A percentile compares a stretch with the other conserved stretches of the same genome.
Evolutionary conservation across 2,329 filamentous ascomycete species (phyloP).

Genomic region (Diaporthe batatas): DNA sequence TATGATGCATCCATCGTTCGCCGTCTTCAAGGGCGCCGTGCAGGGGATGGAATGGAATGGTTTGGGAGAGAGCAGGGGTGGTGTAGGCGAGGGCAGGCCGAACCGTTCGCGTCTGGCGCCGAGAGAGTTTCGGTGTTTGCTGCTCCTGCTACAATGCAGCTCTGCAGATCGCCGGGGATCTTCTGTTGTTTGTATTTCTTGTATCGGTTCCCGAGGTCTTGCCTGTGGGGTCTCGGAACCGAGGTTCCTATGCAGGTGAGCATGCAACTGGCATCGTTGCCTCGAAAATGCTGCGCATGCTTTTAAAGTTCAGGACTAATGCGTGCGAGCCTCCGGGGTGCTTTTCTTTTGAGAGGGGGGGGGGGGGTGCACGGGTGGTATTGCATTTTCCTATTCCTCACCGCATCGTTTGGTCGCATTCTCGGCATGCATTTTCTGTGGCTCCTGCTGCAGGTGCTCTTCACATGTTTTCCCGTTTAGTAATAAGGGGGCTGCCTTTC

Average conservation of each 20-base stretch:
- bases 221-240: not conserved
- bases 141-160: not conserved
- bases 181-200: not conserved
- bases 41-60: no score
- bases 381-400: conserved; percentile 8
- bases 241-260: conserved; percentile 2
- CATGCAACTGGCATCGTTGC: not conserved
- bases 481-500: not conserved
- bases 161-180: not conserved
- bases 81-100: not conserved
- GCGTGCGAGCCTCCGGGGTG: not conserved
- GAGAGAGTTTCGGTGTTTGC: not conserved
- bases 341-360: no score
- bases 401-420: conserved; percentile 6
- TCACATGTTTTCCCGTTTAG: not conserved
- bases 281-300: not conserved
- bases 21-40: not conserved
- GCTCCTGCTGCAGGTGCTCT: not conserved
- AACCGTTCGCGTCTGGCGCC: not conserved
- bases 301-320: conserved; percentile 18
- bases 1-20: not conserved
- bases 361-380: not conserved
- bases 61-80: not conserved
- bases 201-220: not conserved
- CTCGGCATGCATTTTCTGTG: not conserved